These are phyloP conservation scores for Cladosporium sp. DNA, from an alignment of 2,329 filamentous ascomycete genomes.

Conservation along the genomic window DNA sequence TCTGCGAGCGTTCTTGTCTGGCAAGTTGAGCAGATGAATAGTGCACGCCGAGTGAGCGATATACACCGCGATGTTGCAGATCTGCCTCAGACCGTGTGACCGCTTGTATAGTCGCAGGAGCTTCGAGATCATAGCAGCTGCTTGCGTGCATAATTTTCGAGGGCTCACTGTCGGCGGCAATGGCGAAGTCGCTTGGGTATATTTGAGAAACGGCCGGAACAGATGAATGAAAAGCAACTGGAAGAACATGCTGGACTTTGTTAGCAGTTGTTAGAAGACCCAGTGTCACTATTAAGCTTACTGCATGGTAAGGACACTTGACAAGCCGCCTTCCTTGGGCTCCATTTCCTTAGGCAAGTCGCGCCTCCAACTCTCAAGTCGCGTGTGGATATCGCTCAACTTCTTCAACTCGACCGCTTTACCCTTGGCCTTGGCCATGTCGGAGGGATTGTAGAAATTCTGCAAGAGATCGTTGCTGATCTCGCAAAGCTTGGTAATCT, in stretches of 20 bases:
- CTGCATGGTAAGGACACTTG: conserved; percentile 81
- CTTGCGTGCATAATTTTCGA: conserved; percentile 83
- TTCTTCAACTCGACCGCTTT: conserved; percentile 87
- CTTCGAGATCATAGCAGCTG: conserved; percentile 85
- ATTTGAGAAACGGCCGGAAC: conserved; percentile 92
- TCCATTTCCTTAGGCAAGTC: conserved; percentile 82
- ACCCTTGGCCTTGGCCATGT: conserved; percentile 59
- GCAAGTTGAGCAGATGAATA: conserved; percentile 88
- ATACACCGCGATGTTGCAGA: conserved; percentile 95
- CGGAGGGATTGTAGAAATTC: conserved; percentile 82
- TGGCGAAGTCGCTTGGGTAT: conserved; percentile 74
- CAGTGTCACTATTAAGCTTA: conserved; percentile 51
- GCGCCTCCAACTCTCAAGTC: conserved; percentile 84
- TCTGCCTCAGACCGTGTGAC: conserved; percentile 83
- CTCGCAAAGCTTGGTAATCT: conserved; percentile 80
- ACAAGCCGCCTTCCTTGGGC: conserved; percentile 81
- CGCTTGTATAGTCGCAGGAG: conserved; percentile 93
- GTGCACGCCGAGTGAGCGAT: conserved; percentile 93
- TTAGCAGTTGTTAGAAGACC: conserved; percentile 22
- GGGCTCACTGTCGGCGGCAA: conserved; percentile 85
- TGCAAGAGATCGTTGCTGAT: conserved; percentile 88
- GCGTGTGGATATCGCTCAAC: conserved; percentile 83
- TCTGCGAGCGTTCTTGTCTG: conserved; percentile 82
- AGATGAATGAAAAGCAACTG: conserved; percentile 93
- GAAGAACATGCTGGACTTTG: conserved; percentile 81